Base-by-base conservation (phyloP, 202 grass and related monocot genomes). In the Setaria viridis region DNA sequence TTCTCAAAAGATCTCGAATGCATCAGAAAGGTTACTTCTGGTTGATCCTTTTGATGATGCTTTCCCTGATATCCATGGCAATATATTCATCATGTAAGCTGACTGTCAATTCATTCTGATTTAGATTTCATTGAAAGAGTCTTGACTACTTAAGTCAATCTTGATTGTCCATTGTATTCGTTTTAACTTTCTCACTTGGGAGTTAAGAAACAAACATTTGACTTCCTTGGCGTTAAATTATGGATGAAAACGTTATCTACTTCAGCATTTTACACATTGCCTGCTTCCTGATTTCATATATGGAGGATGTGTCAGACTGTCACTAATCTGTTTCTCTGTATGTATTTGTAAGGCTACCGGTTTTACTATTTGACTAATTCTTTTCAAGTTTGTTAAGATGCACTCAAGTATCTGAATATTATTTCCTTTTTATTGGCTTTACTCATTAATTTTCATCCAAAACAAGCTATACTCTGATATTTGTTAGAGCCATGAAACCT, bases 71-170 rank as follows among this genome's bases (percentile, higher is more conserved):
- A 78, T 91, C 76, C 88, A 98, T 90, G 89, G 21, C 84, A 91
- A 87, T 86, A 92, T 98, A 85, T 98, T 94, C 77, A 80, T 98
- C 54, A 89, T 95, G 93, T 98, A 91, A 89, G 85, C 11, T 78
- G 79, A 39, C 77, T 70, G 85, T 53, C 46, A 59, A 51, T 48
- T 72, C 15, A 39, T 72, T 72, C 34, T 58, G 11, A 43, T 79
- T 74, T 82, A 64, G 20, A 82, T 70, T 76, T 21, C n/a, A 76
- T 17, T 56, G 2, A 25, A 76, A 14, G 5, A 50, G 14, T 37
- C 49, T 32, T 62, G 14, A 29, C 71, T 33, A 4, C 29, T 67
- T 67, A 65, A 39, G 25, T 4, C 56, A 72, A 60, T 58, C n/a
- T 59, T 69, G 32, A 48, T 13, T 66, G 43, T 68, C 32, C 12